A percentile compares a stretch with the other conserved stretches of the same genome.
Evolutionary conservation across 306 rosid genomes (phyloP).

Genomic region (Casuarina equisetifolia): DNA sequence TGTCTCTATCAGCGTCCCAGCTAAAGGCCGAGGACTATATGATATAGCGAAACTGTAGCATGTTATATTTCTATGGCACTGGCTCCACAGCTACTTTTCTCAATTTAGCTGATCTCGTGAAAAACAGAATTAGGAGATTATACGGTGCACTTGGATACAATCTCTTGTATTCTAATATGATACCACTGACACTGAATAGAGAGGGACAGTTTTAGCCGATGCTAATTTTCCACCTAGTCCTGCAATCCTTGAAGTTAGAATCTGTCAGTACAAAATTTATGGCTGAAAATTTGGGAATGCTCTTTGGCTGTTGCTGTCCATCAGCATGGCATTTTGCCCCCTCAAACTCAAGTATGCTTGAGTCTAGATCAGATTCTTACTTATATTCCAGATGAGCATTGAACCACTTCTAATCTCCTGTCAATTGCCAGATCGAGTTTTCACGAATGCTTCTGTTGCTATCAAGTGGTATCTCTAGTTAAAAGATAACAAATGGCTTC

Average conservation of each 20-base stretch:
- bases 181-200: neutral
- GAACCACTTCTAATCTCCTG: constrained; percentile 5
- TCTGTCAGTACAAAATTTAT: constrained; percentile 6
- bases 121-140: neutral
- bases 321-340: constrained; percentile 17
- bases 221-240: neutral
- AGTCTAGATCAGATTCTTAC: constrained; percentile 2
- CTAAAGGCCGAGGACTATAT: too few species aligned
- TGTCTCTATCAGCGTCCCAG: too few species aligned
- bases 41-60: too few species aligned
- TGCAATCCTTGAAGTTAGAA: constrained; percentile 3
- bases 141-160: constrained; percentile 11
- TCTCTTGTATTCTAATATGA: constrained; percentile 24
- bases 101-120: too few species aligned
- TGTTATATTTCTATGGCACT: too few species aligned
- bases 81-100: too few species aligned
- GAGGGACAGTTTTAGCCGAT: constrained; percentile 4
- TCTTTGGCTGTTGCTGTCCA: constrained; percentile 15
- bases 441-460: neutral
- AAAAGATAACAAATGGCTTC: constrained; percentile 1
- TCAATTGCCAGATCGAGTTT: constrained; percentile 4
- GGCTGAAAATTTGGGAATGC: constrained; percentile 16
- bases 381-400: constrained; percentile 19
- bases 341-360: constrained; percentile 20
- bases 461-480: neutral